phyloP scores from a whole-genome alignment of 2,329 filamentous ascomycete species.

The Claviceps sp. region DNA sequence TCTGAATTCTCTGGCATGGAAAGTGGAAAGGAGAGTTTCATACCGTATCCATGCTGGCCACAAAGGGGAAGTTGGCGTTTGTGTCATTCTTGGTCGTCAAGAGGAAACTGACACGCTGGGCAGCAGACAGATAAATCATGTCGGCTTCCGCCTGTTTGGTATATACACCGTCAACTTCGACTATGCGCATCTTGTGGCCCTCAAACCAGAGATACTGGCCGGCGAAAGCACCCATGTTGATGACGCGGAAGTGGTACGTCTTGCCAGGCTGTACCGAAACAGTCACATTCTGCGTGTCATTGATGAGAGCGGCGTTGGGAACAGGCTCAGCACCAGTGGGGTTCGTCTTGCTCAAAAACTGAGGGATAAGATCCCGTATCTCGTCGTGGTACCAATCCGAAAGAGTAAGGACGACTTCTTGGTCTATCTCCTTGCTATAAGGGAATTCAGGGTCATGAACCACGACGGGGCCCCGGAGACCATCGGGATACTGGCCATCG shows the following conservation, averaged over 20 bases:
- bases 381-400: constrained; percentile 60
- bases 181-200: constrained; percentile 51
- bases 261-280: constrained; percentile 50
- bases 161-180: constrained; percentile 64
- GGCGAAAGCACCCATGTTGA: constrained; percentile 63
- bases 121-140: constrained; percentile 53
- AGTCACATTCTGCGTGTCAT: constrained; percentile 51
- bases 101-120: constrained; percentile 52
- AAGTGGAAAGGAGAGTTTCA: constrained; percentile 7
- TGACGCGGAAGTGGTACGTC: constrained; percentile 59
- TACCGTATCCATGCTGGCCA: constrained; percentile 56
- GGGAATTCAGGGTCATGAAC: constrained; percentile 50
- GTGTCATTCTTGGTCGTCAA: constrained; percentile 51
- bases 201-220: constrained; percentile 55
- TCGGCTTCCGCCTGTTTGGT: constrained; percentile 45
- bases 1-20: background rate
- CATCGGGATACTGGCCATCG: constrained; percentile 56
- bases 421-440: constrained; percentile 42
- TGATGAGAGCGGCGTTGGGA: constrained; percentile 55
- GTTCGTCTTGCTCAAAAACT: constrained; percentile 40
- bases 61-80: constrained; percentile 50
- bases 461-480: constrained; percentile 49
- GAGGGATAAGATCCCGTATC: constrained; percentile 31
- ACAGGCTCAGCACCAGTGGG: constrained; percentile 50
- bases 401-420: constrained; percentile 51